Conservation (phyloP, 148 eudicot genomes). For the Mesembryanthemum crystallinum region DNA sequence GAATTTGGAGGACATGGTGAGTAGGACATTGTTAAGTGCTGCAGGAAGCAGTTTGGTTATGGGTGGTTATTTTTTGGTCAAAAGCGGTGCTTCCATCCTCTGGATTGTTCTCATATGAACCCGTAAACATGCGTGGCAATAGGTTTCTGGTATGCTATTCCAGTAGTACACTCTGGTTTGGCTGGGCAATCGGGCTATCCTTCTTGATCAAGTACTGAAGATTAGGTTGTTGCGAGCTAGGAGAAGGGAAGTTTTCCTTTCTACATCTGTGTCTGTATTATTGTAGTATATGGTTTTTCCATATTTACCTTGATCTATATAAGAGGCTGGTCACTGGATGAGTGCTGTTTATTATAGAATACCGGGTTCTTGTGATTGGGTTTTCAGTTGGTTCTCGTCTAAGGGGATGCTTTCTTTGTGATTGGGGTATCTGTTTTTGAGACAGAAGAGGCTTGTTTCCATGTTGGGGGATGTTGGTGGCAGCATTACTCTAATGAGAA, state of each 20-base stretch:
- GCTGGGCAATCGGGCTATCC: background rate
- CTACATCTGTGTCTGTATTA: background rate
- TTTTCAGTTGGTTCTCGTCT: slow-evolving; percentile 4
- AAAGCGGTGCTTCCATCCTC: background rate
- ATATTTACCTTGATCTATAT: background rate
- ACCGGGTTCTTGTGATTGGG: slow-evolving; percentile 1
- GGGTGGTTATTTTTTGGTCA: slow-evolving; percentile 14
- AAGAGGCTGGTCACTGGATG: slow-evolving; percentile 7
- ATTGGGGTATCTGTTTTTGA: background rate
- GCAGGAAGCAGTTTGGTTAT: slow-evolving; percentile 11
- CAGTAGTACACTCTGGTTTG: slow-evolving; percentile 6
- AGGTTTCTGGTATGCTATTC: slow-evolving; percentile 5
- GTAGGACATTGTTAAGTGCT: slow-evolving; percentile 6
- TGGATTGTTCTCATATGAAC: background rate
- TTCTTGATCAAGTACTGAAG: slow-evolving; percentile 1
- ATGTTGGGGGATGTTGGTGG: background rate
- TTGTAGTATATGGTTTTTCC: slow-evolving; percentile 2
- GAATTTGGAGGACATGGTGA: background rate
- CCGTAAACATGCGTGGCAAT: background rate
- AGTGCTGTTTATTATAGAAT: background rate
- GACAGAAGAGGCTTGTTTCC: background rate
- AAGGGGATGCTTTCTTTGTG: background rate
- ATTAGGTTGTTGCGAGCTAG: slow-evolving; percentile 20
- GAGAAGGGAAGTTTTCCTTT: slow-evolving; percentile 2
- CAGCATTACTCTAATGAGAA: background rate